These are phyloP conservation scores for Yarrowia deformans DNA, from an alignment of 805 yeast genomes.

Conservation along the genomic window DNA sequence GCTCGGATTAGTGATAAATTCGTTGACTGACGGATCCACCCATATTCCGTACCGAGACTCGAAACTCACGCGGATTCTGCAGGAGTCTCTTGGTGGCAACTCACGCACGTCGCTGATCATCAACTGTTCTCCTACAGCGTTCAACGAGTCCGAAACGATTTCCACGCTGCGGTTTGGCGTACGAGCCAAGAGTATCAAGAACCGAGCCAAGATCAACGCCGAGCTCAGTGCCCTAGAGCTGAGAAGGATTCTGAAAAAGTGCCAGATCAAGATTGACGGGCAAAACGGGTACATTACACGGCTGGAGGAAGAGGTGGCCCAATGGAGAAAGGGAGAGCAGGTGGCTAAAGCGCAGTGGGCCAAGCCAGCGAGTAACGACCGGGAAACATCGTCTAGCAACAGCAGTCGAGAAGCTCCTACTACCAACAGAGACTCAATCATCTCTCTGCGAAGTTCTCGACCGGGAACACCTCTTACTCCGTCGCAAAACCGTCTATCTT, in stretches of 20 bases:
- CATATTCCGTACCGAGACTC: conserved; percentile 82
- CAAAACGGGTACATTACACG: conserved; percentile 50
- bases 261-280: conserved; percentile 49
- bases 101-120: conserved; percentile 76
- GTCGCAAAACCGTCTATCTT: conserved; percentile 3
- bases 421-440: conserved; percentile 15
- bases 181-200: conserved; percentile 72
- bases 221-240: conserved; percentile 63
- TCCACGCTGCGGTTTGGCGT: conserved; percentile 78
- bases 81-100: conserved; percentile 83
- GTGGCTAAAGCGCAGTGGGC: conserved; percentile 48
- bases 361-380: too few relatives aligned
- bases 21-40: conserved; percentile 71
- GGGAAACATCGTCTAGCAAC: neutral
- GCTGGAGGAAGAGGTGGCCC: conserved; percentile 54
- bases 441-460: neutral
- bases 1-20: conserved; percentile 80
- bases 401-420: neutral
- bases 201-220: conserved; percentile 68
- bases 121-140: conserved; percentile 70
- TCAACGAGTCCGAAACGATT: conserved; percentile 68
- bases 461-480: conserved; percentile 20
- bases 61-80: conserved; percentile 76
- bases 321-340: conserved; percentile 51
- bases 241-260: conserved; percentile 51